Evolutionary conservation across 2,329 filamentous ascomycete species (phyloP).

Genomic region (Blastomyces parvus): DNA sequence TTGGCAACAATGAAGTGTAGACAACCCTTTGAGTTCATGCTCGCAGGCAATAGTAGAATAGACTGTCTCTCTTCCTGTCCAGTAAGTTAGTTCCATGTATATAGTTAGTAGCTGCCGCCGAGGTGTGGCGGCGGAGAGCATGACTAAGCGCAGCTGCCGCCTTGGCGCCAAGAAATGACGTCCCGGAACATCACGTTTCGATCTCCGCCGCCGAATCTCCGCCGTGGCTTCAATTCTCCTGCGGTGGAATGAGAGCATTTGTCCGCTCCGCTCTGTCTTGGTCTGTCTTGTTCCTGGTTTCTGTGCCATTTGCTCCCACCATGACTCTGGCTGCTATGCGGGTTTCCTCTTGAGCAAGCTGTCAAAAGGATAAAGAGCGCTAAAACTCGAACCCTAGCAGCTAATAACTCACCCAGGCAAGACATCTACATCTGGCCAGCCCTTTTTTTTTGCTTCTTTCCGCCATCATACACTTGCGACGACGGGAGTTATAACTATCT

Average conservation of each 20-base stretch:
- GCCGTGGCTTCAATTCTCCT: background rate
- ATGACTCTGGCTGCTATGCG: background rate
- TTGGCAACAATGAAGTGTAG: background rate
- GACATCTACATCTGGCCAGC: background rate
- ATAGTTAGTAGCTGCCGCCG: no score
- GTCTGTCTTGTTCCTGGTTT: background rate
- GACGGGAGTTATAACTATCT: background rate
- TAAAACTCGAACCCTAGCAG: background rate
- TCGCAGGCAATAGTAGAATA: background rate
- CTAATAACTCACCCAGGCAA: background rate
- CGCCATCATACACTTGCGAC: background rate
- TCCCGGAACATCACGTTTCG: background rate
- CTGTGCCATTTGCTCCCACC: background rate
- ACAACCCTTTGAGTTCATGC: background rate
- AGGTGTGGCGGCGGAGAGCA: no score
- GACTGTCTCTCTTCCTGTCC: no score
- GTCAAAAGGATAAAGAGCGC: background rate
- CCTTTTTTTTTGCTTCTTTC: background rate
- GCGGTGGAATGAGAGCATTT: background rate
- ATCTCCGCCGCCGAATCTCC: background rate
- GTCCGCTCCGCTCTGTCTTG: background rate
- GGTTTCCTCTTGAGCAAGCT: background rate
- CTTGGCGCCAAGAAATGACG: slow-evolving; percentile 4
- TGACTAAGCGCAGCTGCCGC: background rate
- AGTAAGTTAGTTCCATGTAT: no score